Conservation (phyloP, 148 eudicot species). For the Chenopodium quinoa region DNA sequence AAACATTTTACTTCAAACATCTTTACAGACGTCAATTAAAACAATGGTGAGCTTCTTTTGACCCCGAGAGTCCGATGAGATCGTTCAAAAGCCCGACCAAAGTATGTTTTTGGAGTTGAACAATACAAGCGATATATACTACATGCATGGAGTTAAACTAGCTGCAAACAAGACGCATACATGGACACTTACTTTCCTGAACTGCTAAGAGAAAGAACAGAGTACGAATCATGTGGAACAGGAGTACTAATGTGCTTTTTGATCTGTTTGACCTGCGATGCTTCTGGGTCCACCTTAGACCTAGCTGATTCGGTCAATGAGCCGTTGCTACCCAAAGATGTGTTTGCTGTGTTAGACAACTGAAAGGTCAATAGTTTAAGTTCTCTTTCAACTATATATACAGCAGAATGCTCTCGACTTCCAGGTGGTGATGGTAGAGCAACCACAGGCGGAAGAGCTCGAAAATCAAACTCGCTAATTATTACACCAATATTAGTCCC, state of each 20-base stretch:
- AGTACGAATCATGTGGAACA: slow-evolving; percentile 91
- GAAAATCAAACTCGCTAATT: slow-evolving; percentile 89
- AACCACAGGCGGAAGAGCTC: slow-evolving; percentile 89
- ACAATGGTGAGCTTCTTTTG: neutral
- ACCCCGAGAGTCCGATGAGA: neutral
- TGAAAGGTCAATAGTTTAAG: slow-evolving; percentile 80
- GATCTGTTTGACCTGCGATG: slow-evolving; percentile 80
- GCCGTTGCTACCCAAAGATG: slow-evolving; percentile 85
- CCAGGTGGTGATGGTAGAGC: slow-evolving; percentile 82
- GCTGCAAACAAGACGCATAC: slow-evolving; percentile 3
- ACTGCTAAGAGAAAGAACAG: slow-evolving; percentile 91
- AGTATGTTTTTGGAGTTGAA: neutral
- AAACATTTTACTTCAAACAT: neutral
- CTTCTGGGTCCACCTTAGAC: slow-evolving; percentile 76
- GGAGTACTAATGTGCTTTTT: slow-evolving; percentile 89
- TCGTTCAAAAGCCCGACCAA: neutral
- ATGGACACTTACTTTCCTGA: slow-evolving; percentile 81
- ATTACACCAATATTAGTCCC: slow-evolving; percentile 91
- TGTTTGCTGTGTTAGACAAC: slow-evolving; percentile 72
- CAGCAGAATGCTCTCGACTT: slow-evolving; percentile 89
- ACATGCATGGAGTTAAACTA: neutral
- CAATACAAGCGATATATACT: neutral
- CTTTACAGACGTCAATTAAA: neutral
- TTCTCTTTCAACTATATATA: slow-evolving; percentile 83
- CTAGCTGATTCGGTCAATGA: slow-evolving; percentile 64